Base-by-base conservation (phyloP, 129 eudicot genomes). In the Flaveria bidentis region DNA sequence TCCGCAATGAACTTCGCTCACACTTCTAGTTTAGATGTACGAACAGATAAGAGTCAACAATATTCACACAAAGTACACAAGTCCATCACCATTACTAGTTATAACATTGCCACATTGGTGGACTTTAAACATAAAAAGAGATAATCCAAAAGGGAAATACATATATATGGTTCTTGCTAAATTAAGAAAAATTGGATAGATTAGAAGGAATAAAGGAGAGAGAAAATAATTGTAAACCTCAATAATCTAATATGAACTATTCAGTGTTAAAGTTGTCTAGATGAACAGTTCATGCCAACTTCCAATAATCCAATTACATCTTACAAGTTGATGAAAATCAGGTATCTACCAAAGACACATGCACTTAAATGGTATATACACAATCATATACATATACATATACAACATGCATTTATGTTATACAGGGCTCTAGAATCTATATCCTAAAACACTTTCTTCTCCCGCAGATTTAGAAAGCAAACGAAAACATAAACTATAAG, bases 1-100 rank as follows among this genome's bases (percentile, higher is more conserved):
- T 18, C 67, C 53, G 49, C 33, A 63, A 64, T 9, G 30, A 22
- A 36, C 26, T 64, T 41, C 74, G 55, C 42, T 67, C 9, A 42
- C 65, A 41, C 15, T 73, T 41, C 11, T 58, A 42, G 15, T 57
- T 58, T 57, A 72, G 22, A 56, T 39, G 20, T 56, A 56, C 36
- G 39, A 73, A 49, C 56, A 56, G 67, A 60, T 60, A 74, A 74
- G 60, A 45, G 15, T 10, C 60, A n/a, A n/a, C 17, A 61, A 61
- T 16, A 74, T 62, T 42, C 46, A 45, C 71, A 36, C 13, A 39
- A 72, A 36, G 3, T 33, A 55, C 62, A 72, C 60, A 6, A 69
- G 14, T 69, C 42, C 74, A 23, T 26, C 60, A 47, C 73, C 73
- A 45, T 45, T 18, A 67, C 39, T 44, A 17, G 72, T 67, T 66